phyloP scores from a whole-genome alignment of 2,329 filamentous ascomycete genomes.

The Shiraia sp. region DNA sequence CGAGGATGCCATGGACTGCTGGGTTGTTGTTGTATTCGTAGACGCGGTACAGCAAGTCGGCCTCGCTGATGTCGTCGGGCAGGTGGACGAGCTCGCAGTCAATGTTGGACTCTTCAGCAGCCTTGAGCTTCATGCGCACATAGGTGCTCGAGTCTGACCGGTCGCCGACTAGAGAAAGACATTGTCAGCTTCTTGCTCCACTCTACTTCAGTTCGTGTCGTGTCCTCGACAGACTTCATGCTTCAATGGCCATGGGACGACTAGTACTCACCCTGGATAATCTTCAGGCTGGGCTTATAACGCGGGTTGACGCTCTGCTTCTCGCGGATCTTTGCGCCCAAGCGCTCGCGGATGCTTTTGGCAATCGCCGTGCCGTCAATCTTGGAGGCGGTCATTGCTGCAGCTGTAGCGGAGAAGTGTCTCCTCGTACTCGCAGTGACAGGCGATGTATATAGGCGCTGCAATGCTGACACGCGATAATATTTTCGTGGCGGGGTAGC shows the following conservation, averaged over 20 bases:
- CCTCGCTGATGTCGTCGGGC: constrained; percentile 77
- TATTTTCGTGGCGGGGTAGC: constrained; percentile 38
- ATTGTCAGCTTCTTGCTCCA: not conserved
- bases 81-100: constrained; percentile 84
- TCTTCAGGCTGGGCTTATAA: constrained; percentile 88
- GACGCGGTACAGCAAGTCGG: constrained; percentile 84
- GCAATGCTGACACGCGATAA: constrained; percentile 23
- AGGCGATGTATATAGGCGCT: constrained; percentile 21
- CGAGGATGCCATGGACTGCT: constrained; percentile 85
- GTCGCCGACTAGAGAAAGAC: constrained; percentile 70
- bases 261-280: constrained; percentile 77
- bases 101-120: constrained; percentile 92
- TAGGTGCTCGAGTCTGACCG: constrained; percentile 95
- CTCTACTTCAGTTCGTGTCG: no score
- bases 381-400: constrained; percentile 81
- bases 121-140: constrained; percentile 99
- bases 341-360: constrained; percentile 81
- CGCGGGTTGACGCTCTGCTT: constrained; percentile 82
- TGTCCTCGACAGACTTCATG: not conserved
- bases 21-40: constrained; percentile 83
- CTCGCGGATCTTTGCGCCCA: constrained; percentile 78
- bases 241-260: constrained; percentile 5
- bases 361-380: constrained; percentile 97
- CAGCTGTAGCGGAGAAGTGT: constrained; percentile 56
- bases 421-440: constrained; percentile 8